These are phyloP conservation scores for Periconia sp. DNA, from an alignment of 2,329 filamentous ascomycete genomes.

Conservation along the genomic window DNA sequence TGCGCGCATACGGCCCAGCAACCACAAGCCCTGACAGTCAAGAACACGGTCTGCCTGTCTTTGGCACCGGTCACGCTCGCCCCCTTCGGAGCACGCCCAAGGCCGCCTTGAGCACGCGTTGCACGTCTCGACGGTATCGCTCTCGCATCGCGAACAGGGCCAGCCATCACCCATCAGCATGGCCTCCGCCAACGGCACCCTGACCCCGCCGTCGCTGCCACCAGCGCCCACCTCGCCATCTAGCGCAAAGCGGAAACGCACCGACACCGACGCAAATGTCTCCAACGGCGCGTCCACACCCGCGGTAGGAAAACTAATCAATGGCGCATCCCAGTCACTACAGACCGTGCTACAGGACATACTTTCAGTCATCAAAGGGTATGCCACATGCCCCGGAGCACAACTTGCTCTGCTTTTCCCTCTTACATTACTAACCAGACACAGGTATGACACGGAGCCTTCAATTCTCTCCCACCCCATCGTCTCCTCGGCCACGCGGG, in stretches of 20 bases:
- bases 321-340: conserved; percentile 30
- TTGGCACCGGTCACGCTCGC: too few relatives aligned
- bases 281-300: conserved; percentile 36
- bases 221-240: conserved; percentile 35
- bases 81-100: conserved; percentile 16
- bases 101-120: conserved; percentile 14
- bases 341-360: conserved; percentile 48
- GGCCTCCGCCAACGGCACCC: conserved; percentile 44
- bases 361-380: conserved; percentile 50
- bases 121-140: conserved; percentile 30
- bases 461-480: conserved; percentile 53
- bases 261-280: conserved; percentile 36
- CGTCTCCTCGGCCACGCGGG: conserved; percentile 31
- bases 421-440: conserved; percentile 16
- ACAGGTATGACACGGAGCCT: conserved; percentile 52
- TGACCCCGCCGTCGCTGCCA: conserved; percentile 40
- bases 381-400: conserved; percentile 7
- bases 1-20: conserved; percentile 16
- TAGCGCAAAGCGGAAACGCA: conserved; percentile 54
- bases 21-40: conserved; percentile 2
- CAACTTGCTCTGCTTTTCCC: neutral
- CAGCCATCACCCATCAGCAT: conserved; percentile 33
- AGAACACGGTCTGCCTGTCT: too few relatives aligned
- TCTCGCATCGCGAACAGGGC: conserved; percentile 39
- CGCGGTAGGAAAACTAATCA: conserved; percentile 20